Base-by-base conservation (phyloP, 257 asterid species). In the Salvia miltiorrhiza region DNA sequence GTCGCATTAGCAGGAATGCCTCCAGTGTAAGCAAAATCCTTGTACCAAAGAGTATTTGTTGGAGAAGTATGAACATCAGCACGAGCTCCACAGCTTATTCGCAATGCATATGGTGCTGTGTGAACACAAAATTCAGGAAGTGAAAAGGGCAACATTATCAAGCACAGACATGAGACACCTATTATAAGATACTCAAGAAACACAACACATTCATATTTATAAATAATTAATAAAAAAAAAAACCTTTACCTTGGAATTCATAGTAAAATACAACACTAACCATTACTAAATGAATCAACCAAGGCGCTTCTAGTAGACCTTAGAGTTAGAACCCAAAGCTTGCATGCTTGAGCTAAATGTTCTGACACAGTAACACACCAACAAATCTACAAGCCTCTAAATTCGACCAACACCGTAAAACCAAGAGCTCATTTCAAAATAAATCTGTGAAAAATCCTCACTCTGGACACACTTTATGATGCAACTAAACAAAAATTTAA, bases 31-130 rank as follows among this genome's bases (percentile, higher is more conserved):
- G 93, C 95, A 73, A 84, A 94, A 80, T 94, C 99, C 77, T 92
- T 91, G 70, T 79, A 59, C 98, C 99, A 94, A 20, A 45, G 83
- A 35, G 99, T 92, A 69, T 91, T 88, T 48, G 96, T 69, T 20
- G 90, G 97, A 44, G 86, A 19, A 72, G 84, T 83, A 49, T 54
- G 92, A 39, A 91, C 81, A 76, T 94, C 92, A 1, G 68, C 40
- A 40, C 97, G 96, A 54, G 98, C 95, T 73, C 99, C 99, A 67
- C 99, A 91, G 81, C 96, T 94, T 79, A 94, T 89, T 71, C 99
- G 83, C 83, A 94, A 45, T 4, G 85, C 97, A 76, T 86, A 94
- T n/a, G 98, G 99, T 55, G 83, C 96, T 94, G 90, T 70, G 39
- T 21, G 45, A 65, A 71, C 7, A 45, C 21, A 57, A 67, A 39